Base-by-base conservation (phyloP, 768 basidiomycete species). In the Hebeloma cylindrosporum region DNA sequence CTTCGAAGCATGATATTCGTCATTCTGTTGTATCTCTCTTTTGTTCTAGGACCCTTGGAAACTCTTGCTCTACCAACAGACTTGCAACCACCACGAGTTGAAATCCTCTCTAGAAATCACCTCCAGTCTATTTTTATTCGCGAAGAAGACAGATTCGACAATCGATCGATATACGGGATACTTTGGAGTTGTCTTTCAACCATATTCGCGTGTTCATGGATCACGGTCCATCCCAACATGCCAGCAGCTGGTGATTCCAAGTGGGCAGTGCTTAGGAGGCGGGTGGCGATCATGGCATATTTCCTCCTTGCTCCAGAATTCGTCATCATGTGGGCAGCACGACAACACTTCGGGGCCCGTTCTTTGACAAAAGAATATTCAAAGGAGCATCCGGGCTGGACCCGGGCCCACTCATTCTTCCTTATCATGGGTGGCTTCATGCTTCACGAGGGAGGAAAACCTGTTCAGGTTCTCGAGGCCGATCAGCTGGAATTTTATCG, bases 191-290 rank as follows among this genome's bases (percentile, higher is more conserved):
- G 62, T 18, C 14, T 61, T 14, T 43, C 52, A 7, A 60, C 64
- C 3, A 45, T 65, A 1, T 56, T 66, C 14, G 43, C 52, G 9
- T 67, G 65, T 41, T 57, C 55, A 11, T 67, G 64, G 66, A 54
- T 52, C 9, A 47, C 56, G 4, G 40, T 63, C 6, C 66, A 66
- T 16, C 62, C 59, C 13, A 63, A 67, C 45, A 52, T 67, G 14
- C 60, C 65, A 2, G 30, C 18, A 21, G 45, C 48, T 3, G 36
- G 58, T 10, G 53, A 54, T 10, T 31, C 41, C 11, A 10, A 26
- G 27, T 22, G 35, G 13, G 26, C 33, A 11, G 21, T 42, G n/a
- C 16, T 35, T 1, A 25, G 27, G 16, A 47, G 52, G 9, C 40
- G 54, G 10, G 26, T 37, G 5, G 44, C 41, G 23, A 30, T 60